Evolutionary conservation across 2,329 filamentous ascomycete species (phyloP), one percentile per base, ranked within the genome.

Genomic region (Talaromyces rugulosus): DNA sequence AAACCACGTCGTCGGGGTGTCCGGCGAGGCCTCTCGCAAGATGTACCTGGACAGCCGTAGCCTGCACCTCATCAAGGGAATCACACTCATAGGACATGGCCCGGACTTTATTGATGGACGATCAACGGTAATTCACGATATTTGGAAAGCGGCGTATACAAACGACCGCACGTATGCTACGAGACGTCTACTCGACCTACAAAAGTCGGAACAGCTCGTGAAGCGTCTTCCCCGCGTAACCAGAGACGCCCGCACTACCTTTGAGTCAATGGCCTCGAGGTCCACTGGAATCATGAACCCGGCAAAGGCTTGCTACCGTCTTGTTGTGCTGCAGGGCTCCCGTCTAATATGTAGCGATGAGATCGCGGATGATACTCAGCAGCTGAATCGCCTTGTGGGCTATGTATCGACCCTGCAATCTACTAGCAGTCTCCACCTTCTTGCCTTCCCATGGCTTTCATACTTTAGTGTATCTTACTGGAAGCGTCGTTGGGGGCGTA

Each of bases 21-120:
- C 30, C 12, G 59, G 59, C 23, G 59, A 56, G 52, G 51, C 59
- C 5, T 33, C 51, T 27, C 59, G 59, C n/a, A 60, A 60, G 42
- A 54, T 54, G 30, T 60, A 42, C 40, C 40, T 60, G n/a, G 59
- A 60, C 7, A 23, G 34, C 14, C 59, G 30, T 12, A 18, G 27
- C 8, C 23, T 60, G 12, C 31, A 60, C 31, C 33, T 56, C 18
- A 33, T 60, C 27, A 28, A 44, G 23, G 59, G 59, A 18, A 28
- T 33, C 30, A 40, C 18, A 2, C 50, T 60, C 34, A 31, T 55
- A 12, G 59, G 59, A 34, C 51, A 56, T 40, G 59, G 59, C 12
- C 51, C 34, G 23, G 51, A 54, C 40, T 56, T 56, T 16, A 56
- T 56, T 56, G 50, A 28, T 12, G 50, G 30, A n/a, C 23, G 40